Evolutionary conservation across 1,139 yeast species (phyloP).

Genomic region (Candida sojae): DNA sequence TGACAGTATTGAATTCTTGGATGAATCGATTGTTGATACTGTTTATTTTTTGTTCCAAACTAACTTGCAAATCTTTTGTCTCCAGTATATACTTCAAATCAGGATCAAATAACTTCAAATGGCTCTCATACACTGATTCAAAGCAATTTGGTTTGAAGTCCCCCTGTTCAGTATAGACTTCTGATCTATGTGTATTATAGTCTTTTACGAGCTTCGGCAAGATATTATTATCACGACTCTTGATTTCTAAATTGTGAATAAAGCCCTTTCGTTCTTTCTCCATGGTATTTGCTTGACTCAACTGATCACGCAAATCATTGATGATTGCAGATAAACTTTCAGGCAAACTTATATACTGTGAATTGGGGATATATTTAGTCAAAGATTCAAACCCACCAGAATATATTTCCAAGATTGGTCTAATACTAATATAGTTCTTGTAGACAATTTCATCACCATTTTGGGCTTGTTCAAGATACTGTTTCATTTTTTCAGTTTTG

Average conservation of each 20-base stretch:
- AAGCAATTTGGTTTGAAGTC: slow-evolving; percentile 27
- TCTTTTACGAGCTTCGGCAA: slow-evolving; percentile 52
- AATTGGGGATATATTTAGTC: slow-evolving; percentile 51
- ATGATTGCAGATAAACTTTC: slow-evolving; percentile 37
- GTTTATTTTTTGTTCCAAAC: slow-evolving; percentile 46
- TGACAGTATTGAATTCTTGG: slow-evolving; percentile 15
- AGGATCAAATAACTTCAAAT: slow-evolving; percentile 39
- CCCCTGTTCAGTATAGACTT: slow-evolving; percentile 19
- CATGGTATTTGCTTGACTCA: slow-evolving; percentile 26
- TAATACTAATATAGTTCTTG: slow-evolving; percentile 45
- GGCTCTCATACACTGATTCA: slow-evolving; percentile 35
- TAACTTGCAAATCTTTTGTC: slow-evolving; percentile 42
- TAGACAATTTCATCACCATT: slow-evolving; percentile 59
- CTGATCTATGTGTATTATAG: slow-evolving; percentile 33
- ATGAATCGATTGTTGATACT: slow-evolving; percentile 40
- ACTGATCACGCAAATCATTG: slow-evolving; percentile 41
- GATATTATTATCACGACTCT: slow-evolving; percentile 48
- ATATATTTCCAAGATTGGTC: slow-evolving; percentile 44
- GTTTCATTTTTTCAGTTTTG: slow-evolving; percentile 44
- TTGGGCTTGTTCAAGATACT: slow-evolving; percentile 59
- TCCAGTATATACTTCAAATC: slow-evolving; percentile 41
- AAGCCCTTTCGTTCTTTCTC: slow-evolving; percentile 39
- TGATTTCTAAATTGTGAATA: slow-evolving; percentile 43
- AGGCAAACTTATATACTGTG: slow-evolving; percentile 43
- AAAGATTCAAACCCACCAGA: slow-evolving; percentile 45